A percentile compares a stretch with the other conserved stretches of the same genome.
These are phyloP conservation scores for Balamuthia mandrillaris DNA, from an alignment of 208 protist genomes.

Conservation along the genomic window DNA sequence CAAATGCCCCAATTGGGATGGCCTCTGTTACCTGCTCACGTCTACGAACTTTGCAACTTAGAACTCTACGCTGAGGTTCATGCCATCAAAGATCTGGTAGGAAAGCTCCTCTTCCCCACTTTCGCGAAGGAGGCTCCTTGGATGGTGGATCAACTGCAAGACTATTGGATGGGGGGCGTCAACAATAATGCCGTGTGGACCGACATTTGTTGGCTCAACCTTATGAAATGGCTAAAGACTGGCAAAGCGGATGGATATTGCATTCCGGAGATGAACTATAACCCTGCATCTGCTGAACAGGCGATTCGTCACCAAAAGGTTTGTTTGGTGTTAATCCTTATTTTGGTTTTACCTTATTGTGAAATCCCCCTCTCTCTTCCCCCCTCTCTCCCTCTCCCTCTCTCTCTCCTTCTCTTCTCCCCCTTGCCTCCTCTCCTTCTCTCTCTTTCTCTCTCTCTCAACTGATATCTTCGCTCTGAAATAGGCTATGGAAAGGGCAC, in stretches of 20 bases:
- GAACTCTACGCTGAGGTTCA: slow-evolving; percentile 30
- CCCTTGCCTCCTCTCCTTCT: background rate
- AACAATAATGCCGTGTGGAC: slow-evolving; percentile 26
- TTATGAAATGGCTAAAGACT: background rate
- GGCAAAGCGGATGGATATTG: background rate
- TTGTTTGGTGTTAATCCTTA: no score
- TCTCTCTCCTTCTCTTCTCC: background rate
- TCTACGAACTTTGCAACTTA: background rate
- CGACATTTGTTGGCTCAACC: background rate
- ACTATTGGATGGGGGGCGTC: slow-evolving; percentile 20
- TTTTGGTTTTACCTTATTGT: no score
- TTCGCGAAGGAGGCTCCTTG: background rate
- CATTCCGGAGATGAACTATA: background rate
- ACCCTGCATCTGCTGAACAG: no score
- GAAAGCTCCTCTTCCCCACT: background rate
- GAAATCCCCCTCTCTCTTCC: no score
- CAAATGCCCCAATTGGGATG: no score
- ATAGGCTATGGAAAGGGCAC: no score
- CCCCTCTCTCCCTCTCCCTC: background rate
- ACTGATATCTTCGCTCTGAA: no score
- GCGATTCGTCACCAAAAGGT: no score
- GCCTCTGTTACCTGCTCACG: background rate
- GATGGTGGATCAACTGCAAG: slow-evolving; percentile 3
- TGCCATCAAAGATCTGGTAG: slow-evolving; percentile 31
- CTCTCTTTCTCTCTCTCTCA: background rate